phyloP scores from a whole-genome alignment of 495 filamentous ascomycete genomes.

The Durotheca rogersii region DNA sequence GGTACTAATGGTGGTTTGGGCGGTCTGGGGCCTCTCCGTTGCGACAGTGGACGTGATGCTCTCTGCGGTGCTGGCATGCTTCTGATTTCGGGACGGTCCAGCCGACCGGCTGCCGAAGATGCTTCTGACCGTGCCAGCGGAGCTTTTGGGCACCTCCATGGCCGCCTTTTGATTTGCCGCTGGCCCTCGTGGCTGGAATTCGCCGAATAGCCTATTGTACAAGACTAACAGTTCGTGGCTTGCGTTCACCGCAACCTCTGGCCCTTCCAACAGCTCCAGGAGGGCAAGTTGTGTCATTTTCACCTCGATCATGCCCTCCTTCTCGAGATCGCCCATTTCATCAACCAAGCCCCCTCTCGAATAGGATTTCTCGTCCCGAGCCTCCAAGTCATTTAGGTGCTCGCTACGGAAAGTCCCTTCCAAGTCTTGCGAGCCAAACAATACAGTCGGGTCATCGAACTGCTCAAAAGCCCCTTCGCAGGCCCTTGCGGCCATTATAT shows the following conservation, averaged over 20 bases:
- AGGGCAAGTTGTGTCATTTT: slow-evolving; percentile 93
- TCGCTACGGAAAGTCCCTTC: slow-evolving; percentile 54
- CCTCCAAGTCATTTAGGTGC: slow-evolving; percentile 52
- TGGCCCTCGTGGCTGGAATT: slow-evolving; percentile 42
- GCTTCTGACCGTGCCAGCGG: slow-evolving; percentile 70
- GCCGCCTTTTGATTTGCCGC: slow-evolving; percentile 32
- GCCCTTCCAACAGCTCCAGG: slow-evolving; percentile 76
- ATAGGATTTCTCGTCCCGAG: slow-evolving; percentile 36
- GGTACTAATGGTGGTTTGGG: slow-evolving; percentile 42
- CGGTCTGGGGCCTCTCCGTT: slow-evolving; percentile 47
- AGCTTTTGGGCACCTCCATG: slow-evolving; percentile 64
- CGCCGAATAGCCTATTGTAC: slow-evolving; percentile 74
- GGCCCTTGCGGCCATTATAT: slow-evolving; percentile 70
- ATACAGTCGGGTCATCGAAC: slow-evolving; percentile 62
- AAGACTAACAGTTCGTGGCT: slow-evolving; percentile 80
- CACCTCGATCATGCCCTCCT: slow-evolving; percentile 78
- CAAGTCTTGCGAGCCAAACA: slow-evolving; percentile 51
- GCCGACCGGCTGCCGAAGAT: slow-evolving; percentile 63
- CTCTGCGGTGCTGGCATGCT: slow-evolving; percentile 30
- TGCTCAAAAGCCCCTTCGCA: slow-evolving; percentile 91
- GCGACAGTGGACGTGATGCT: slow-evolving; percentile 33
- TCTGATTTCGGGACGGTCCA: slow-evolving; percentile 34
- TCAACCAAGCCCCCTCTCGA: slow-evolving; percentile 61
- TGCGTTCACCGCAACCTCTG: slow-evolving; percentile 78
- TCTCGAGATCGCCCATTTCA: slow-evolving; percentile 74